phyloP scores from a whole-genome alignment of 1,284 basidiomycete genomes.

The Pterulicium gracile region DNA sequence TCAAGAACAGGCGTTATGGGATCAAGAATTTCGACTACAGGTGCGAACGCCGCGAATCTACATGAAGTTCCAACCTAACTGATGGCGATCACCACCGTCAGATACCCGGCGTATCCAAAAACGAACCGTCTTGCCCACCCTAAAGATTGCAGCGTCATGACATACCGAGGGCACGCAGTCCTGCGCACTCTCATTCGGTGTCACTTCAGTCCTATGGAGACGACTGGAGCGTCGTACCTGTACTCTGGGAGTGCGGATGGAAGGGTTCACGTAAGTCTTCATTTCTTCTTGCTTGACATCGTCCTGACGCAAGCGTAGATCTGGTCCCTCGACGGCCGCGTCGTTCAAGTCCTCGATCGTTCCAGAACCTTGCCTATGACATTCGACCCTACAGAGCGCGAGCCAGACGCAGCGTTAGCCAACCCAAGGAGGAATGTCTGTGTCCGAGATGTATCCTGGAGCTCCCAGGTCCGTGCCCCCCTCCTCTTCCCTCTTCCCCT shows the following conservation, averaged over 20 bases:
- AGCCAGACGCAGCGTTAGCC: conserved; percentile 20
- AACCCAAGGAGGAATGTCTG: conserved; percentile 30
- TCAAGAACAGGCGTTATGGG: conserved; percentile 46
- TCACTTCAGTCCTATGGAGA: conserved; percentile 88
- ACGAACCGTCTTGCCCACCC: conserved; percentile 61
- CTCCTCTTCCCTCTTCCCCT: not conserved
- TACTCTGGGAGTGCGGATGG: conserved; percentile 89
- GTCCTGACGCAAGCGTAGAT: conserved; percentile 41
- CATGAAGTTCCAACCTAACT: too few relatives aligned
- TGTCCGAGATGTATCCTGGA: conserved; percentile 92
- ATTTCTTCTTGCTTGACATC: conserved; percentile 4
- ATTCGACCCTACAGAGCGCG: conserved; percentile 52
- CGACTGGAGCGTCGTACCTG: conserved; percentile 88
- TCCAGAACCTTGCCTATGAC: conserved; percentile 64
- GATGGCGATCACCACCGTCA: too few relatives aligned
- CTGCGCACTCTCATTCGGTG: conserved; percentile 90
- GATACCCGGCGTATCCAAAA: conserved; percentile 30
- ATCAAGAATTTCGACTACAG: conserved; percentile 73
- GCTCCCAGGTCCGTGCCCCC: conserved; percentile 42
- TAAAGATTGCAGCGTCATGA: conserved; percentile 91
- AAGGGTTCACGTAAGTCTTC: conserved; percentile 57
- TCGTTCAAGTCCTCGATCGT: conserved; percentile 81
- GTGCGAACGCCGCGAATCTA: too few relatives aligned
- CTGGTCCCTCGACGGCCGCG: conserved; percentile 86
- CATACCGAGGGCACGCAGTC: conserved; percentile 89